Conservation (phyloP, 495 filamentous ascomycete species). For the Hypoxylon cercidicola region DNA sequence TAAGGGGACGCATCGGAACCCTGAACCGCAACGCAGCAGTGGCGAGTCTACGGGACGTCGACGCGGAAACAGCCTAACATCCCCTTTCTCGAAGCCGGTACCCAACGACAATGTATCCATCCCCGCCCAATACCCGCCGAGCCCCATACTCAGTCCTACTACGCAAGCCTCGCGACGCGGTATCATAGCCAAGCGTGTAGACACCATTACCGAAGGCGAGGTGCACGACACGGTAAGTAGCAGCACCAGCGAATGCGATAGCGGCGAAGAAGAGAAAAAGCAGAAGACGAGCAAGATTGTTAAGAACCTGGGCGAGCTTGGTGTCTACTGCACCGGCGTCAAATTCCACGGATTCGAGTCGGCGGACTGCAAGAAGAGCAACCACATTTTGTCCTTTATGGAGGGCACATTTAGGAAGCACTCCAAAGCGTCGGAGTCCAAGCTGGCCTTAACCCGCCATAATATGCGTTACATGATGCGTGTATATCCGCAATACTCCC, state of each 20-base stretch:
- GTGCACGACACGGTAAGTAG: slow-evolving; percentile 62
- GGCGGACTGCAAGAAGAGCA: slow-evolving; percentile 81
- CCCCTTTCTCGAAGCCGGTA: slow-evolving; percentile 72
- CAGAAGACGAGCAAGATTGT: slow-evolving; percentile 86
- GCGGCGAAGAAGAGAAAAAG: slow-evolving; percentile 65
- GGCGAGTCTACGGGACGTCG: slow-evolving; percentile 60
- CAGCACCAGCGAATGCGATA: slow-evolving; percentile 68
- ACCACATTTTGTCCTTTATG: slow-evolving; percentile 93
- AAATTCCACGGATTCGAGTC: slow-evolving; percentile 81
- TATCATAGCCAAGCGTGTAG: slow-evolving; percentile 46
- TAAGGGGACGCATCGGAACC: slow-evolving; percentile 67
- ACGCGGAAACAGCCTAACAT: slow-evolving; percentile 83
- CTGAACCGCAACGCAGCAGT: slow-evolving; percentile 50
- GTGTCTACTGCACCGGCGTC: slow-evolving; percentile 87
- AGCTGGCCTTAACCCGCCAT: slow-evolving; percentile 80
- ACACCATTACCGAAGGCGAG: slow-evolving; percentile 61
- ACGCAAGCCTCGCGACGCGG: slow-evolving; percentile 46
- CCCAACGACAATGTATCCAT: slow-evolving; percentile 64
- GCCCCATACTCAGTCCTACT: slow-evolving; percentile 59
- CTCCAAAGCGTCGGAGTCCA: slow-evolving; percentile 74
- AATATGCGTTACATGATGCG: slow-evolving; percentile 93
- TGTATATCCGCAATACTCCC: slow-evolving; percentile 85
- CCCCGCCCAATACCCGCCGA: slow-evolving; percentile 65
- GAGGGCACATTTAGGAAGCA: slow-evolving; percentile 85
- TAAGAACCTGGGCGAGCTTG: slow-evolving; percentile 82